Evolutionary conservation across 2,329 filamentous ascomycete species (phyloP).

Genomic region (Endothia cerciana): DNA sequence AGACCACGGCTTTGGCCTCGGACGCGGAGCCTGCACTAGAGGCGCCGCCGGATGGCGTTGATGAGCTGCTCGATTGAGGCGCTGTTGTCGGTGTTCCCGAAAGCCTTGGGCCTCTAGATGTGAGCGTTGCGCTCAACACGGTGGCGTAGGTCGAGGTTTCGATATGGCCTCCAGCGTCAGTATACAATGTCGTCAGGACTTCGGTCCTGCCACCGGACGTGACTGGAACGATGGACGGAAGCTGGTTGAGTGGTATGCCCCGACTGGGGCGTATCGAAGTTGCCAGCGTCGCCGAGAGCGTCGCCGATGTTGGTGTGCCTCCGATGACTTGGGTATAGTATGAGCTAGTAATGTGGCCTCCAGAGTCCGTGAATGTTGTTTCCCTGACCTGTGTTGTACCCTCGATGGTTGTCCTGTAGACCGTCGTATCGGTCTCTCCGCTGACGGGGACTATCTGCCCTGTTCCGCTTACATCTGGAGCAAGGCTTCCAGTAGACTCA

Average conservation of each 20-base stretch:
- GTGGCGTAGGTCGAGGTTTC: conserved; percentile 5
- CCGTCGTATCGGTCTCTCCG: not conserved
- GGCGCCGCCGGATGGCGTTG: not conserved
- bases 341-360: not conserved
- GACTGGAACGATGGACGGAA: not conserved
- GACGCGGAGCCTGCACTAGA: not conserved
- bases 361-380: conserved; percentile 12
- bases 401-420: not conserved
- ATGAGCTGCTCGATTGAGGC: not conserved
- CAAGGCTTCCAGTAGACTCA: not conserved
- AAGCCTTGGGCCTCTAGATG: not conserved
- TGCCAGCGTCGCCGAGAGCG: not conserved
- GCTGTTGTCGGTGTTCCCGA: not conserved
- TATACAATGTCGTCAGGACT: not conserved
- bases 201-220: conserved; percentile 7
- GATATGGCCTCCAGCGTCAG: not conserved
- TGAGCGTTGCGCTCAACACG: not conserved
- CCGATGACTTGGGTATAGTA: not conserved
- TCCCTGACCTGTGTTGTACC: conserved; percentile 4
- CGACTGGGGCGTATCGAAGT: not conserved
- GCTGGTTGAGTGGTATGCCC: not conserved
- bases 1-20: not conserved
- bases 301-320: conserved; percentile 3
- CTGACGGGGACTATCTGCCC: not conserved
- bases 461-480: not conserved